Evolutionary conservation across 148 eudicot species (phyloP).

Genomic region (Talinum fruticosum): DNA sequence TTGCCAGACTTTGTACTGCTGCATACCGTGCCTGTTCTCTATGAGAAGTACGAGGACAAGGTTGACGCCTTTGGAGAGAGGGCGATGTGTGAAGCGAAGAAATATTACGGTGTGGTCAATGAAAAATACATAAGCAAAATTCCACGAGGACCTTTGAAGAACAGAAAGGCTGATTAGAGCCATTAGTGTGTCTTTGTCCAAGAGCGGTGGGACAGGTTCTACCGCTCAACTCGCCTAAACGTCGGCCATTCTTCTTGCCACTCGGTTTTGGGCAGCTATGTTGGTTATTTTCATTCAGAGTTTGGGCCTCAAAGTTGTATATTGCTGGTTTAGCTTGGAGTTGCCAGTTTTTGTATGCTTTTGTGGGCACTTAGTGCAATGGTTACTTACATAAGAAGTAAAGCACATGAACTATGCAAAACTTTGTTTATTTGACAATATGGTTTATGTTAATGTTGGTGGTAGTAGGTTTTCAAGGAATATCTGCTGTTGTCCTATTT

Average conservation of each 20-base stretch:
- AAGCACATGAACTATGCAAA: neutral
- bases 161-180: conserved; percentile 58
- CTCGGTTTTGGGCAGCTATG: conserved; percentile 11
- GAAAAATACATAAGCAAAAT: conserved; percentile 71
- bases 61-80: conserved; percentile 60
- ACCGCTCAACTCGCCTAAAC: neutral
- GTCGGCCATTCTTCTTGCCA: neutral
- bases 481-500: neutral
- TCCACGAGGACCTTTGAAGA: conserved; percentile 51
- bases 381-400: neutral
- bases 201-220: conserved; percentile 9
- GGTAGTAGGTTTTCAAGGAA: neutral
- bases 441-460: neutral
- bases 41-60: conserved; percentile 73
- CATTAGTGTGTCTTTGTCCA: neutral
- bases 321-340: conserved; percentile 20
- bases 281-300: neutral
- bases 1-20: conserved; percentile 61
- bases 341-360: conserved; percentile 22
- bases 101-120: conserved; percentile 61
- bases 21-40: conserved; percentile 67
- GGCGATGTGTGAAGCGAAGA: conserved; percentile 57
- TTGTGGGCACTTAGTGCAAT: conserved; percentile 15
- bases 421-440: neutral
- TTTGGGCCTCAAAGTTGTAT: conserved; percentile 13